These are phyloP conservation scores for Debaryomyces maramus DNA, from an alignment of 805 yeast species.

Conservation along the genomic window DNA sequence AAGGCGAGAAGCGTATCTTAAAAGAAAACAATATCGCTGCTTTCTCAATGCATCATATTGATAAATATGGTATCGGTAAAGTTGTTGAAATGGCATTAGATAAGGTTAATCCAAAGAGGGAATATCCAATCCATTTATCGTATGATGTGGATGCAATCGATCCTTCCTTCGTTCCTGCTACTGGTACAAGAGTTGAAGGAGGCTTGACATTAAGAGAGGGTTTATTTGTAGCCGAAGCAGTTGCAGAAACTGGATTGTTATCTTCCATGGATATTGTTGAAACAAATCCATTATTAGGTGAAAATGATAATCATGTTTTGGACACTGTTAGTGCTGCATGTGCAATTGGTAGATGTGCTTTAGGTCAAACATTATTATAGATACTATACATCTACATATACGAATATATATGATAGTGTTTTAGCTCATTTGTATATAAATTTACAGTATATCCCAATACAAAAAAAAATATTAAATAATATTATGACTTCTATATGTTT, in stretches of 20 bases:
- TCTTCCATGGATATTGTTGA: conserved; percentile 91
- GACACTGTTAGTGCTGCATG: conserved; percentile 90
- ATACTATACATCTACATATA: neutral
- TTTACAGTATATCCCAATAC: no score
- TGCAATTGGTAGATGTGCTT: conserved; percentile 88
- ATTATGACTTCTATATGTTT: no score
- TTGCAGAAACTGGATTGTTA: conserved; percentile 86
- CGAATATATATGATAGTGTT: no score
- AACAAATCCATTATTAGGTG: conserved; percentile 86
- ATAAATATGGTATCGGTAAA: conserved; percentile 86
- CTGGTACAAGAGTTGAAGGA: conserved; percentile 97
- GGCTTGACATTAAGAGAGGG: conserved; percentile 95
- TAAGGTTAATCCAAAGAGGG: conserved; percentile 66
- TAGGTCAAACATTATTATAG: conserved; percentile 83
- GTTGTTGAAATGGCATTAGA: conserved; percentile 91
- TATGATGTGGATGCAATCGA: conserved; percentile 98
- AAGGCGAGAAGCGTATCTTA: conserved; percentile 75
- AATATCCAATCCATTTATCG: conserved; percentile 78
- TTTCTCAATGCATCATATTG: conserved; percentile 93
- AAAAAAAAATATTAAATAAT: no score
- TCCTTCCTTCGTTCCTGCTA: conserved; percentile 91
- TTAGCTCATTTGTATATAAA: no score
- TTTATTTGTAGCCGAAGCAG: conserved; percentile 84
- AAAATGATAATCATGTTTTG: conserved; percentile 67
- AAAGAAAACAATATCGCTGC: conserved; percentile 74